Percentiles rank a stretch among this genome's conserved stretches.
These are phyloP conservation scores for Xylaria sp. DNA, from an alignment of 2,329 filamentous ascomycete genomes.

Conservation along the genomic window DNA sequence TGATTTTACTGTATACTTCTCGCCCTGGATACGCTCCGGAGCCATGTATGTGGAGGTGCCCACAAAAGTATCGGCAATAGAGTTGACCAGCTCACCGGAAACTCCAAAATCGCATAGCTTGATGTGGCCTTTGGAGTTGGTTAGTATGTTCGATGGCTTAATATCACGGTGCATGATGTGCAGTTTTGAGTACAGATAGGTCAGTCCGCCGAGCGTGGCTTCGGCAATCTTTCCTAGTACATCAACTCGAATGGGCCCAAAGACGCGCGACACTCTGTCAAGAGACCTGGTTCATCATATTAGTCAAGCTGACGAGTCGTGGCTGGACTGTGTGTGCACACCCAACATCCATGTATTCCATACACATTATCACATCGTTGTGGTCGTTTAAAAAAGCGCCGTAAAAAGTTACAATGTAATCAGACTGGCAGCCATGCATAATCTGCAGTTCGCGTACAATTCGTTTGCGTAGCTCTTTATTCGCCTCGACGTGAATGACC, in stretches of 20 bases:
- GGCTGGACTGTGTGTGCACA: slow-evolving; percentile 61
- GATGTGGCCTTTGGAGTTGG: slow-evolving; percentile 93
- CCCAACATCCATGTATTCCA: slow-evolving; percentile 99
- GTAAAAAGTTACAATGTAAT: slow-evolving; percentile 97
- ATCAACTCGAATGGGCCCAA: slow-evolving; percentile 94
- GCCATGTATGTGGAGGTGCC: slow-evolving; percentile 99
- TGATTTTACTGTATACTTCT: slow-evolving; percentile 96
- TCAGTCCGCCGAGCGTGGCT: slow-evolving; percentile 90
- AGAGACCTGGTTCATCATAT: slow-evolving; percentile 72
- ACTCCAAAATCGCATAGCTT: slow-evolving; percentile 99
- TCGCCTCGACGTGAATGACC: slow-evolving; percentile 98
- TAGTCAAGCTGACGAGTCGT: slow-evolving; percentile 37
- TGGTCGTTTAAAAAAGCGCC: slow-evolving; percentile 96
- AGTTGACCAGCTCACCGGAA: slow-evolving; percentile 97
- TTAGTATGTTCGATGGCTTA: slow-evolving; percentile 96
- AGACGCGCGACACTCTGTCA: slow-evolving; percentile 92
- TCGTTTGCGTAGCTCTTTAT: slow-evolving; percentile 95
- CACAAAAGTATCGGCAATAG: slow-evolving; percentile 97
- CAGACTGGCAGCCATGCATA: slow-evolving; percentile 97
- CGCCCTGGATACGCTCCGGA: slow-evolving; percentile 95
- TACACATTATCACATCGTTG: slow-evolving; percentile 98
- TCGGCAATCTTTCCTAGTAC: slow-evolving; percentile 98
- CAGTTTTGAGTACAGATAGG: slow-evolving; percentile 94
- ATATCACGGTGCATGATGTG: slow-evolving; percentile 99
- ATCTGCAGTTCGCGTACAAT: slow-evolving; percentile 98